Percentiles rank a stretch among this genome's conserved stretches.
Evolutionary conservation across 2,329 filamentous ascomycete species (phyloP).

Genomic region (Fusarium clavum): DNA sequence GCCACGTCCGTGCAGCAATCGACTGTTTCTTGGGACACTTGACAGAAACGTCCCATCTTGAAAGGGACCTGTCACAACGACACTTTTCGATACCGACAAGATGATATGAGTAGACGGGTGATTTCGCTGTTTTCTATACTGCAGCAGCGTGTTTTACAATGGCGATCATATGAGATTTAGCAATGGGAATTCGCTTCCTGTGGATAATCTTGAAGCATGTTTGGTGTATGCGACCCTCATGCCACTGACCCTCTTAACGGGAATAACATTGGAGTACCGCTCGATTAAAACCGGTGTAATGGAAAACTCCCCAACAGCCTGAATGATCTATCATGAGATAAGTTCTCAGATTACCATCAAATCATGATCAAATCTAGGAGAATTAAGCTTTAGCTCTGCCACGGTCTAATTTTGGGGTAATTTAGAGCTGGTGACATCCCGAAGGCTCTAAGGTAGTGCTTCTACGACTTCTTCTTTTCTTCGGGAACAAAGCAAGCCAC

Average conservation of each 20-base stretch:
- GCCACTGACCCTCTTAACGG: conserved; percentile 3
- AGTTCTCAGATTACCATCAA: not conserved
- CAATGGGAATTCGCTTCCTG: conserved; percentile 13
- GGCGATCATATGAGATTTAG: conserved; percentile 11
- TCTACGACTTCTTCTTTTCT: not conserved
- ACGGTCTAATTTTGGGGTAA: not conserved
- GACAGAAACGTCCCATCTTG: conserved; percentile 34
- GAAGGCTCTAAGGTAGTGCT: not conserved
- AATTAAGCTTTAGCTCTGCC: not conserved
- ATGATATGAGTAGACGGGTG: conserved; percentile 26
- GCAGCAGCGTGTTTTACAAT: not conserved
- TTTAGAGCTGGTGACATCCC: not conserved
- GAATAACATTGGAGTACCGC: conserved; percentile 2
- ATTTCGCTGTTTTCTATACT: conserved; percentile 7
- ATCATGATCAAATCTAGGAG: not conserved
- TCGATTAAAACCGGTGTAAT: not conserved
- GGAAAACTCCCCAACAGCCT: not conserved
- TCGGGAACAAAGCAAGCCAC: not conserved
- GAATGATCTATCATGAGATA: not conserved
- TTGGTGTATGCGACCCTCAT: conserved; percentile 2
- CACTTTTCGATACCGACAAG: conserved; percentile 14
- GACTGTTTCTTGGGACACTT: conserved; percentile 37
- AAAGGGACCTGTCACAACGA: conserved; percentile 38
- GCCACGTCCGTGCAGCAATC: conserved; percentile 45
- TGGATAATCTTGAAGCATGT: not conserved